A percentile compares a stretch with the other conserved stretches of the same genome.
These are phyloP conservation scores for Epichloe festucae DNA, from an alignment of 2,329 filamentous ascomycete species.

Conservation along the genomic window DNA sequence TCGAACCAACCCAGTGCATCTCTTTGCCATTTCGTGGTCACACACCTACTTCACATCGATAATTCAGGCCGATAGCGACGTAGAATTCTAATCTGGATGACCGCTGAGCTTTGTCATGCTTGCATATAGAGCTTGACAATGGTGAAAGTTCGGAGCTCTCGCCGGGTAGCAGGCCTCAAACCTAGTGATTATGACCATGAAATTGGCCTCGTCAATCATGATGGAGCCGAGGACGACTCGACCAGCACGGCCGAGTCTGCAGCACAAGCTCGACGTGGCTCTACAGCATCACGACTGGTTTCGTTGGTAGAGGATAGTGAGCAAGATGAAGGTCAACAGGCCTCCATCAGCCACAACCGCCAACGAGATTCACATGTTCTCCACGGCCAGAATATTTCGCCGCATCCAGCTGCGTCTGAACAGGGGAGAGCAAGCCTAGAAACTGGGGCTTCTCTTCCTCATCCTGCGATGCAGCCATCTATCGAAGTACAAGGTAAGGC, in stretches of 20 bases:
- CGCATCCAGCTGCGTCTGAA: neutral
- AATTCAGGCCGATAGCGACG: neutral
- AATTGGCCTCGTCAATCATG: conserved; percentile 53
- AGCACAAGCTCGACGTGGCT: neutral
- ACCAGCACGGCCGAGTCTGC: conserved; percentile 10
- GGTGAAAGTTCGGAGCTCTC: conserved; percentile 33
- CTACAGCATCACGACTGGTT: conserved; percentile 8
- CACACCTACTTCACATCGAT: neutral
- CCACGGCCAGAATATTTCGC: neutral
- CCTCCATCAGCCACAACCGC: neutral
- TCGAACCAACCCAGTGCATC: neutral
- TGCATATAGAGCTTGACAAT: conserved; percentile 12
- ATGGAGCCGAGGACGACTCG: conserved; percentile 12
- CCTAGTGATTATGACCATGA: conserved; percentile 57
- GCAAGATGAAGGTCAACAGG: neutral
- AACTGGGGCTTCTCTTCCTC: conserved; percentile 5
- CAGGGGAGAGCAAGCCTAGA: conserved; percentile 1
- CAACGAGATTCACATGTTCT: neutral
- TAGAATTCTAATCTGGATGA: neutral
- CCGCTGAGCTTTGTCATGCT: conserved; percentile 9
- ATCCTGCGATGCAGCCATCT: conserved; percentile 15
- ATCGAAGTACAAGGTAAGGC: conserved; percentile 21
- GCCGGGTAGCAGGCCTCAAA: conserved; percentile 40
- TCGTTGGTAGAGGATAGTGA: conserved; percentile 4
- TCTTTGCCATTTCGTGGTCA: neutral